Evolutionary conservation across 2,329 filamentous ascomycete species (phyloP).

Genomic region (Curvularia spicifera): DNA sequence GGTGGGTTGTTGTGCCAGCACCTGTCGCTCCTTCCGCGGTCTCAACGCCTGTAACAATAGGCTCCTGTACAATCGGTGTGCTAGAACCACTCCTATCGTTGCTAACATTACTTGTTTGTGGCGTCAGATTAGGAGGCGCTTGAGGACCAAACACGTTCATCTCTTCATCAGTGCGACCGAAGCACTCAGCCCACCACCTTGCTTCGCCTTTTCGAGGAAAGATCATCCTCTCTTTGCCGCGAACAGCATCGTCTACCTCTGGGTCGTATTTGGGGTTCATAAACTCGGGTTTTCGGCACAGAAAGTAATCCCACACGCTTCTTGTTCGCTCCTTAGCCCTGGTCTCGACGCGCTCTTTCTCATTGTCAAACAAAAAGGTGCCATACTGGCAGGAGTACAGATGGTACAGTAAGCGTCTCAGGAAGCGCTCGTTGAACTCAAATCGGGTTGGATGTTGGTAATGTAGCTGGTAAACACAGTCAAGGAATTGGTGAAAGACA

Average conservation of each 20-base stretch:
- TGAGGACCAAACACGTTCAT: slow-evolving; percentile 73
- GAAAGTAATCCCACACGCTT: slow-evolving; percentile 96
- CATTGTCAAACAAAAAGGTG: slow-evolving; percentile 93
- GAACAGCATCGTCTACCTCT: slow-evolving; percentile 75
- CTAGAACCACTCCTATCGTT: slow-evolving; percentile 36
- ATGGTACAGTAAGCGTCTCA: slow-evolving; percentile 88
- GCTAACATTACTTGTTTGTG: slow-evolving; percentile 36
- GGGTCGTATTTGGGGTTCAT: slow-evolving; percentile 80
- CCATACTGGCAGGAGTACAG: slow-evolving; percentile 96
- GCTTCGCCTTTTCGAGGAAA: slow-evolving; percentile 78
- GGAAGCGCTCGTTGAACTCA: slow-evolving; percentile 94
- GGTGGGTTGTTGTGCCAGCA: slow-evolving; percentile 35
- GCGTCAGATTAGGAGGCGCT: slow-evolving; percentile 32
- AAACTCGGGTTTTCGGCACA: slow-evolving; percentile 81
- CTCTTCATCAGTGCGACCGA: slow-evolving; percentile 84
- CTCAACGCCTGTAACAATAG: slow-evolving; percentile 46
- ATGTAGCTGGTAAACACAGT: slow-evolving; percentile 89
- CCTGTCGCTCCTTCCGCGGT: slow-evolving; percentile 43
- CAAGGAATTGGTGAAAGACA: slow-evolving; percentile 97
- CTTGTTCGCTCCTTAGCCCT: slow-evolving; percentile 73
- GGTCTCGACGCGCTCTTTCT: slow-evolving; percentile 81
- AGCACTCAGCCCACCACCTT: slow-evolving; percentile 93
- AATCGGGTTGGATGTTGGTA: slow-evolving; percentile 87
- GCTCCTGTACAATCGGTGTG: slow-evolving; percentile 38
- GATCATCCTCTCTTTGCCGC: slow-evolving; percentile 81